These are phyloP conservation scores for Pseudopediastrum boryanum DNA, from an alignment of 139 green algal genomes.

Conservation along the genomic window DNA sequence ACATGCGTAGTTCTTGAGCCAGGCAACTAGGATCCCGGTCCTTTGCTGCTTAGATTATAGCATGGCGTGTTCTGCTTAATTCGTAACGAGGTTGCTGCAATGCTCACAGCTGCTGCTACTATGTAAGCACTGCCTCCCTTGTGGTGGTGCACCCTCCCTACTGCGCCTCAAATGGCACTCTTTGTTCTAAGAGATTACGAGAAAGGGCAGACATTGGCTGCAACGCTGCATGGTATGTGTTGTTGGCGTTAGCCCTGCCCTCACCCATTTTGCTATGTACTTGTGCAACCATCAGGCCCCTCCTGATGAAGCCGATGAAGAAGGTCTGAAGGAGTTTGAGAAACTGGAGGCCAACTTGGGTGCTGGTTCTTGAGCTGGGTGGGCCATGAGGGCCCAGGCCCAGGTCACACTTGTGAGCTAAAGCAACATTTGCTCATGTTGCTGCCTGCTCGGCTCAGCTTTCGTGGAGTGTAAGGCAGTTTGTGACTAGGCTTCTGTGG, in stretches of 20 bases:
- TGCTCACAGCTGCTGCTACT: no score
- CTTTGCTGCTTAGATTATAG: not conserved
- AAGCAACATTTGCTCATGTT: no score
- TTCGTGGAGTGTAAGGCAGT: no score
- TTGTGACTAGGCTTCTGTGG: no score
- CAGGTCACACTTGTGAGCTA: no score
- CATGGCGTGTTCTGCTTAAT: not conserved
- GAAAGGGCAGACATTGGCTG: no score
- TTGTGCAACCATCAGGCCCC: constrained; percentile 50
- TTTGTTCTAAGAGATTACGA: no score
- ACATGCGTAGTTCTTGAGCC: not conserved
- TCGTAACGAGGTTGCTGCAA: not conserved
- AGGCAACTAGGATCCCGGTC: not conserved
- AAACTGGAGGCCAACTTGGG: constrained; percentile 67
- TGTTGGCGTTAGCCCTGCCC: not conserved
- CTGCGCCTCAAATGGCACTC: no score
- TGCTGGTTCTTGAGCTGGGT: no score
- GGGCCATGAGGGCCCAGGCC: no score
- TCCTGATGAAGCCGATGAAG: constrained; percentile 76
- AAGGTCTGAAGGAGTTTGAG: constrained; percentile 69
- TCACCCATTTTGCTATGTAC: not conserved
- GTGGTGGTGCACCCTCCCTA: not conserved
- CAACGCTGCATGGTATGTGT: not conserved
- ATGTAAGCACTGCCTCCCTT: constrained; percentile 1
- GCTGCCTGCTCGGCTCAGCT: no score